Evolutionary conservation across 495 filamentous ascomycete species (phyloP).

Genomic region (Aspergillus bridgeri): DNA sequence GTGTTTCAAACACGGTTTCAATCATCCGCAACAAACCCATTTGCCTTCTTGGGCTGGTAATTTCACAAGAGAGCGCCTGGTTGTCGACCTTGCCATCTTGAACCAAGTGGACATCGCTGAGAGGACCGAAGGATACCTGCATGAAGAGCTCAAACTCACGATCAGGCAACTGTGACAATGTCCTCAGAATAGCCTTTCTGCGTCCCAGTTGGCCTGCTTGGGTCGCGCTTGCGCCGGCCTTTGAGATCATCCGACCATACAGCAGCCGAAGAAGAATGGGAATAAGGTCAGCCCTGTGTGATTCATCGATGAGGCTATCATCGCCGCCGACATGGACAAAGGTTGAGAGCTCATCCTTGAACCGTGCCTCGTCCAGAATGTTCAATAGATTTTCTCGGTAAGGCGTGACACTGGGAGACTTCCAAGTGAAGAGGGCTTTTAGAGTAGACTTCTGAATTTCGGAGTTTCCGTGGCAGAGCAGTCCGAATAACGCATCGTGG

Average conservation of each 20-base stretch:
- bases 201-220: conserved; percentile 59
- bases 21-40: conserved; percentile 87
- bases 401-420: conserved; percentile 63
- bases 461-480: conserved; percentile 81
- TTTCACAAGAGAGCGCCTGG: conserved; percentile 46
- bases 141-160: conserved; percentile 75
- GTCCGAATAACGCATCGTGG: conserved; percentile 63
- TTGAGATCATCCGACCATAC: conserved; percentile 83
- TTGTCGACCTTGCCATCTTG: conserved; percentile 49
- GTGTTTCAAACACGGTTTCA: conserved; percentile 77
- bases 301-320: conserved; percentile 67
- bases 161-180: conserved; percentile 56
- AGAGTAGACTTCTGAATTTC: conserved; percentile 83
- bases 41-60: conserved; percentile 69
- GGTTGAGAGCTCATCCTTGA: conserved; percentile 85
- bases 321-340: conserved; percentile 70
- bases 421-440: conserved; percentile 87
- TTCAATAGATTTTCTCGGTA: conserved; percentile 88
- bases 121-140: conserved; percentile 71
- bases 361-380: conserved; percentile 84
- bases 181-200: conserved; percentile 61
- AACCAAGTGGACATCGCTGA: conserved; percentile 55
- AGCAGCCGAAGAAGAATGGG: conserved; percentile 83
- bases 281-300: conserved; percentile 69
- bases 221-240: conserved; percentile 57